These are phyloP conservation scores for Aspergillus coremiiformis DNA, from an alignment of 495 filamentous ascomycete species.

Conservation along the genomic window DNA sequence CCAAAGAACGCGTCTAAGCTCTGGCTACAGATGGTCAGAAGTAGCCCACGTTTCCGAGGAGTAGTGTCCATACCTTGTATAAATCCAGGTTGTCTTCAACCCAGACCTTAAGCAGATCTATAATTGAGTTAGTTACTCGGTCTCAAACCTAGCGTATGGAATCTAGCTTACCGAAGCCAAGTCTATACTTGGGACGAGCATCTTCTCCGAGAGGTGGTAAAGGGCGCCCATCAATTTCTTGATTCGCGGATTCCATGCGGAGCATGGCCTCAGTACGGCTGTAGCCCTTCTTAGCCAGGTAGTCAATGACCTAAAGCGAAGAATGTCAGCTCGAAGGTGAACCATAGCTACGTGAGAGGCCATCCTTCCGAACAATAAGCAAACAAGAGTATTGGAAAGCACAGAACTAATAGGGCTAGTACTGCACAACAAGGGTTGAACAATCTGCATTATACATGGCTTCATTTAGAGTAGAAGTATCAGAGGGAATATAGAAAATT, in stretches of 20 bases:
- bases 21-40: conserved; percentile 53
- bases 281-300: conserved; percentile 93
- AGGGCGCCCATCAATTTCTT: conserved; percentile 69
- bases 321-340: background rate
- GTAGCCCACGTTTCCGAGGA: background rate
- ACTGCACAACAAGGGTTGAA: background rate
- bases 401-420: background rate
- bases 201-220: conserved; percentile 57
- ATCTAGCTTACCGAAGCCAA: conserved; percentile 54
- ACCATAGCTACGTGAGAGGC: background rate
- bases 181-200: conserved; percentile 66
- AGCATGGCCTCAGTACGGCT: conserved; percentile 88
- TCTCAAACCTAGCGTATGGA: background rate
- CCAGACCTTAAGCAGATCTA: conserved; percentile 66
- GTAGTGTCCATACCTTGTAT: conserved; percentile 61
- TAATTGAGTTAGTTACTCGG: conserved; percentile 6
- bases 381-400: no score
- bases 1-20: conserved; percentile 79
- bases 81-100: conserved; percentile 84
- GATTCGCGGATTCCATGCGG: conserved; percentile 75
- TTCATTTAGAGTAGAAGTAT: background rate
- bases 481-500: background rate
- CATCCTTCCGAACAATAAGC: no score
- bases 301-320: conserved; percentile 74
- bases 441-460: background rate